Base-by-base conservation (phyloP, 768 basidiomycete species). In the Astraeus odoratus region DNA sequence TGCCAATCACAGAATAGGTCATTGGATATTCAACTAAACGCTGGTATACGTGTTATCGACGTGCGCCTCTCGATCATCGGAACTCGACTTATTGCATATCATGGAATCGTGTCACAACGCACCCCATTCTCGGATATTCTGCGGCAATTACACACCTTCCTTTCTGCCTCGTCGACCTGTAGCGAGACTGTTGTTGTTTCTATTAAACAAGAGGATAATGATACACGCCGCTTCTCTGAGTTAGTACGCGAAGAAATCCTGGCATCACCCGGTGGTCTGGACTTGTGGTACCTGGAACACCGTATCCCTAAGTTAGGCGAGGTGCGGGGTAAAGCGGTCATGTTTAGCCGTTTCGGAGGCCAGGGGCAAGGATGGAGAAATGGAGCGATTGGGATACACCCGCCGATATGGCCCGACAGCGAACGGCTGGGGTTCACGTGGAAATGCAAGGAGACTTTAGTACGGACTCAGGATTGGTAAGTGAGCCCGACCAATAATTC, bases 401-500 rank as follows among this genome's bases (percentile, higher is more conserved):
- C 93, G 5, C 77, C 76, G 1, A 69, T 65, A 1, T 97, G 93
- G 93, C 91, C 90, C 0, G 83, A 96, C 64, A 88, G 80, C 52
- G 67, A 63, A 26, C 79, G 76, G 54, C 64, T 71, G 1, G 87
- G 82, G 0, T 97, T 96, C 58, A 68, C 75, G 35, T 93, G 91
- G 90, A 72, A 78, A 56, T 79, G 83, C 55, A 80, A 81, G 51
- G 72, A 75, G 20, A 83, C 81, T 0, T 61, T 75, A 16, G 80
- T 94, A 9, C 75, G 78, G 42, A 86, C 76, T 8, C 88, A 94
- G 42, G 94, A 95, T 60, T 96, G 94, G 93, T 88, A 54, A 42
- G 68, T 56, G 31, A 33, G 26, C 1, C 5, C 6, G 5, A 12
- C n/a, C 47, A 44, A 33, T 27, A 34, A 35, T 30, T 42, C 13